Evolutionary conservation across 805 yeast genomes (phyloP).

Genomic region (Spathaspora hagerdaliae): DNA sequence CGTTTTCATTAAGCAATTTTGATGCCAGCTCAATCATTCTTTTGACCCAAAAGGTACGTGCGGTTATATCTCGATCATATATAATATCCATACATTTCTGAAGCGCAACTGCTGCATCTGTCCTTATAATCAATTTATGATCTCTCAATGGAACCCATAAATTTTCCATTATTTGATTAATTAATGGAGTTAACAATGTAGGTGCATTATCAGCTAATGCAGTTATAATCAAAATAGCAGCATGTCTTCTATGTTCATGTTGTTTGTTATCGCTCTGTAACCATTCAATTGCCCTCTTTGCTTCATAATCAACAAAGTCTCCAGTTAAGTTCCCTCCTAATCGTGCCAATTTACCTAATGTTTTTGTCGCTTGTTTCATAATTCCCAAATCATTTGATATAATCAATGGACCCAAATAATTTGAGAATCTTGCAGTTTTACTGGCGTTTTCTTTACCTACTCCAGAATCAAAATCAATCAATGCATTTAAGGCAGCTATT

Average conservation of each 20-base stretch:
- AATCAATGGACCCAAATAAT: constrained; percentile 74
- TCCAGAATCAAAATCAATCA: constrained; percentile 80
- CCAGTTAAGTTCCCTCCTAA: constrained; percentile 89
- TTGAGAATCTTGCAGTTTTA: constrained; percentile 87
- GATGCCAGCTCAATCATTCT: constrained; percentile 67
- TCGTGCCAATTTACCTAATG: constrained; percentile 82
- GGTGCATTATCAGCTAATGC: constrained; percentile 88
- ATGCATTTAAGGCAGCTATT: constrained; percentile 81
- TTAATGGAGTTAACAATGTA: constrained; percentile 71
- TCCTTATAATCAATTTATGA: constrained; percentile 65
- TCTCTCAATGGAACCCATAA: constrained; percentile 89
- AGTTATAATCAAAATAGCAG: constrained; percentile 78
- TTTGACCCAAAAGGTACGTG: constrained; percentile 73
- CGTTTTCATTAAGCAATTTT: constrained; percentile 45
- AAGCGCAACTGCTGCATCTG: constrained; percentile 80
- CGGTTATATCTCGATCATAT: constrained; percentile 67
- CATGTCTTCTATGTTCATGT: constrained; percentile 77
- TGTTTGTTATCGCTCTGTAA: constrained; percentile 75
- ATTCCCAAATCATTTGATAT: constrained; percentile 81
- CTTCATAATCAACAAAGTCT: constrained; percentile 90
- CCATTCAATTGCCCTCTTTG: constrained; percentile 87
- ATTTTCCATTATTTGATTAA: constrained; percentile 72
- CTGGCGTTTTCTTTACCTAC: constrained; percentile 75
- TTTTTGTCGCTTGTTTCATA: constrained; percentile 81
- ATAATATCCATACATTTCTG: constrained; percentile 76